Percentiles rank a stretch among this genome's conserved stretches.
These are phyloP conservation scores for Fusarium sp. DNA, from an alignment of 2,329 filamentous ascomycete species.

Conservation along the genomic window DNA sequence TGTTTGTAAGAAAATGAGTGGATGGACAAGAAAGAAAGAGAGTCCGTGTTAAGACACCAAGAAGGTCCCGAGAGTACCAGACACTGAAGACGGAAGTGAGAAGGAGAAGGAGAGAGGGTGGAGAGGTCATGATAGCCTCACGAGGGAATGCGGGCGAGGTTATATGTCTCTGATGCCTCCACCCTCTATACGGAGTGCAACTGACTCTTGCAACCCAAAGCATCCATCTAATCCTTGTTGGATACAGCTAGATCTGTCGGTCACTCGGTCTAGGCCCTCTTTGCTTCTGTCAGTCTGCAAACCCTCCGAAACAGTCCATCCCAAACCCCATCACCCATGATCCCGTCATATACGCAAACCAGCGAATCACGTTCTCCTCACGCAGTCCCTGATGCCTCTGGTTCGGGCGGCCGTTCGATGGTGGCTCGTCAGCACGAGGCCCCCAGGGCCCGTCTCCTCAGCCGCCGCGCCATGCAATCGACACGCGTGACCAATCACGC, in stretches of 20 bases:
- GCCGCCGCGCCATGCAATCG: constrained; percentile 4
- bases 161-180: constrained; percentile 38
- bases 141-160: constrained; percentile 42
- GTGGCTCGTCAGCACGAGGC: constrained; percentile 13
- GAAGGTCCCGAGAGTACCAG: constrained; percentile 22
- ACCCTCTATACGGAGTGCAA: neutral
- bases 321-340: neutral
- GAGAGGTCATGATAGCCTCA: constrained; percentile 27
- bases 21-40: constrained; percentile 14
- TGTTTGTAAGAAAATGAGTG: neutral
- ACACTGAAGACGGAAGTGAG: constrained; percentile 36
- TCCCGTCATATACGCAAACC: neutral
- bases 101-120: constrained; percentile 1
- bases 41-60: neutral
- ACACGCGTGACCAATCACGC: constrained; percentile 19
- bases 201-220: constrained; percentile 1
- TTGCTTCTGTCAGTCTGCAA: constrained; percentile 26
- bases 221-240: neutral
- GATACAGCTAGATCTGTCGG: neutral
- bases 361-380: neutral
- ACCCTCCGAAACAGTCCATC: constrained; percentile 28
- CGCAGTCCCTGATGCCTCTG: constrained; percentile 21
- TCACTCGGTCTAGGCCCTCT: neutral
- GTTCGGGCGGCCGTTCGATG: constrained; percentile 11
- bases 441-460: neutral